Evolutionary conservation across 1,284 basidiomycete species (phyloP).

Genomic region (Marasmius fiardii): DNA sequence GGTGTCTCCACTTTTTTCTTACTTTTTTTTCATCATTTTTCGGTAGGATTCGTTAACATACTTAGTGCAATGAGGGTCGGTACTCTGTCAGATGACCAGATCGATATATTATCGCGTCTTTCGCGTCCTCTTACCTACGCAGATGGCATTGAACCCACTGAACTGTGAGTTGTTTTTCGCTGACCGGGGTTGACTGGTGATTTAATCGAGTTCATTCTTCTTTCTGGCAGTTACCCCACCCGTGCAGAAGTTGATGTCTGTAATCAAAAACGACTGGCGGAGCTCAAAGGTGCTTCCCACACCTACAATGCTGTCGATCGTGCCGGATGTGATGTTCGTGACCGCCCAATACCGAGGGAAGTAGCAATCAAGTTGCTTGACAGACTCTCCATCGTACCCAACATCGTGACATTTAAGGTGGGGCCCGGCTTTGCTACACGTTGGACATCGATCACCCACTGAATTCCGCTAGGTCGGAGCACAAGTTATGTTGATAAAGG

Average conservation of each 20-base stretch:
- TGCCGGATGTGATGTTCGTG: conserved; percentile 31
- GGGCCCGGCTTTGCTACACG: not conserved
- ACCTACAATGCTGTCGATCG: conserved; percentile 30
- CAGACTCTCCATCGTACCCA: conserved; percentile 33
- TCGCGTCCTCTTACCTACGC: conserved; percentile 56
- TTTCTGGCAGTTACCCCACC: conserved; percentile 62
- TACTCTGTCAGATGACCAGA: conserved; percentile 51
- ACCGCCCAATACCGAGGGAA: conserved; percentile 18
- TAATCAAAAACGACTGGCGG: conserved; percentile 63
- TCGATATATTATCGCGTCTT: conserved; percentile 59
- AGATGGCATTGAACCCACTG: conserved; percentile 79
- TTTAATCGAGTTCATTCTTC: not conserved
- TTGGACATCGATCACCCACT: conserved; percentile 13
- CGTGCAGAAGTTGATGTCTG: conserved; percentile 81
- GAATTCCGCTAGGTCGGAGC: conserved; percentile 44
- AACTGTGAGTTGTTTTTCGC: conserved; percentile 58
- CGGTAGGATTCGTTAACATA: conserved; percentile 80
- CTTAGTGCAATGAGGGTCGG: conserved; percentile 93
- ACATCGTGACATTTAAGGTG: conserved; percentile 32
- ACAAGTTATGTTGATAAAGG: conserved; percentile 74
- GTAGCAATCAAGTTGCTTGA: conserved; percentile 28
- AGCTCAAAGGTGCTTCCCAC: conserved; percentile 35
- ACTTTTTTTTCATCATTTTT: conserved; percentile 4
- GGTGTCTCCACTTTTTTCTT: not conserved
- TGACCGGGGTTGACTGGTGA: conserved; percentile 5